Evolutionary conservation across 106 monocot genomes (phyloP), one percentile per base, ranked within the genome.

Genomic region (Vanilla planifolia): DNA sequence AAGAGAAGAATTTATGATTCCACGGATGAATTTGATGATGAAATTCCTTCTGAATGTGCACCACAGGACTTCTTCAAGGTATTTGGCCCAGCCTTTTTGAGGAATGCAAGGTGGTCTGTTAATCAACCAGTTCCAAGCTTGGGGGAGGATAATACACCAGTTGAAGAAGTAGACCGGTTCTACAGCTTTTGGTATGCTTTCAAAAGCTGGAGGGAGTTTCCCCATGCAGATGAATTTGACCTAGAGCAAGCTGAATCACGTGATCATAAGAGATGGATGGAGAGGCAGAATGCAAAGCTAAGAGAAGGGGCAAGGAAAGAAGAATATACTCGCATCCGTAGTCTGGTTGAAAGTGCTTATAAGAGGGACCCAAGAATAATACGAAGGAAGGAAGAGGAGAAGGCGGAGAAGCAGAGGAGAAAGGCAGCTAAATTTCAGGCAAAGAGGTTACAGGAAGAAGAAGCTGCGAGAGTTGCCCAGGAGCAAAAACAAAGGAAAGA

Each of bases 261-360:
- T 32, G 89, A 93, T 19, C 89, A 93, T 52, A 89, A 82, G 64
- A 85, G 93, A 62, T 93, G 93, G 93, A 89, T 89, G 89, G 93
- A 93, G 74, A 75, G 93, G 69, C 85, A 89, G 71, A 93, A 93
- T 64, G 57, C 68, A n/a, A 93, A 89, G 57, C 64, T 89, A 13
- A 71, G 85, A 32, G 93, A 93, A 53, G 85, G 80, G 63, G 89
- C 93, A 0, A 81, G 64, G 65, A 93, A 85, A 77, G 80, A 75
- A 59, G 93, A 93, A 59, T 62, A 89, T 77, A 67, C 56, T n/a
- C 75, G 93, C 15, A 37, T 93, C 33, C 60, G 89, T 6, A 23
- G 71, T 55, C 88, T 93, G 34, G 82, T 93, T 45, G 89, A 93
- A 51, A 93, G 71, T 71, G 89, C 93, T 30, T 93, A 85, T 58